A percentile compares a stretch with the other conserved stretches of the same genome.
These are phyloP conservation scores for Penicillium sp. DNA, from an alignment of 2,329 filamentous ascomycete genomes.

Conservation along the genomic window DNA sequence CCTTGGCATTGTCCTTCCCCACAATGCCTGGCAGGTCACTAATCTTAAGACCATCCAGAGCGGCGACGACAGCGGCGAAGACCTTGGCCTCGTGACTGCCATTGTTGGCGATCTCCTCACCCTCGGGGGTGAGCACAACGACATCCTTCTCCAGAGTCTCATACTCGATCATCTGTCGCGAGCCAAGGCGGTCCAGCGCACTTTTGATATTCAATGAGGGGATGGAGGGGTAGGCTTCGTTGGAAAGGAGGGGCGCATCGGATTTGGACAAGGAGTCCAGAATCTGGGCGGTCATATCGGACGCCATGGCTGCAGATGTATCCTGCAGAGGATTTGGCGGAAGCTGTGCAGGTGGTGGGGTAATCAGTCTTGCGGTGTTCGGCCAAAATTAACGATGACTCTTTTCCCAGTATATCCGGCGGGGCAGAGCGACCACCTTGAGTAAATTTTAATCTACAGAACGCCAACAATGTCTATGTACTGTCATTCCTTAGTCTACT, in stretches of 20 bases:
- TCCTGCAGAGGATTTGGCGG: constrained; percentile 24
- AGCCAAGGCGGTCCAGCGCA: constrained; percentile 80
- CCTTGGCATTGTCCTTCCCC: constrained; percentile 51
- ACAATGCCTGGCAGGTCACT: constrained; percentile 60
- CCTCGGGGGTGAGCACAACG: constrained; percentile 72
- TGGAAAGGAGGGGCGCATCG: constrained; percentile 64
- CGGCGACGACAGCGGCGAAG: constrained; percentile 70
- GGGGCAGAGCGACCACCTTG: constrained; percentile 21
- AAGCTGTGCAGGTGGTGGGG: constrained; percentile 7
- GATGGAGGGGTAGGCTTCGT: constrained; percentile 66
- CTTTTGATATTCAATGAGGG: constrained; percentile 75
- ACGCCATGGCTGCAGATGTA: constrained; percentile 39
- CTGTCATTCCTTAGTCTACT: fast-evolving
- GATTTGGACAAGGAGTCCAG: constrained; percentile 65
- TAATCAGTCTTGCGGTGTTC: constrained; percentile 15
- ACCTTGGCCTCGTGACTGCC: constrained; percentile 82
- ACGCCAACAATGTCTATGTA: neutral
- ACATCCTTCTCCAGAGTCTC: constrained; percentile 80
- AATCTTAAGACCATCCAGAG: constrained; percentile 79
- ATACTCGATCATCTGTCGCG: constrained; percentile 83
- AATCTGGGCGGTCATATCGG: constrained; percentile 64
- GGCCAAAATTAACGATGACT: constrained; percentile 36
- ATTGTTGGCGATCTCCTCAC: constrained; percentile 68
- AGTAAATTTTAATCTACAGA: neutral
- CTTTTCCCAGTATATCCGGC: constrained; percentile 32